Evolutionary conservation across 495 filamentous ascomycete species (phyloP), one percentile per base, ranked within the genome.

Genomic region (Talaromyces borbonicus): DNA sequence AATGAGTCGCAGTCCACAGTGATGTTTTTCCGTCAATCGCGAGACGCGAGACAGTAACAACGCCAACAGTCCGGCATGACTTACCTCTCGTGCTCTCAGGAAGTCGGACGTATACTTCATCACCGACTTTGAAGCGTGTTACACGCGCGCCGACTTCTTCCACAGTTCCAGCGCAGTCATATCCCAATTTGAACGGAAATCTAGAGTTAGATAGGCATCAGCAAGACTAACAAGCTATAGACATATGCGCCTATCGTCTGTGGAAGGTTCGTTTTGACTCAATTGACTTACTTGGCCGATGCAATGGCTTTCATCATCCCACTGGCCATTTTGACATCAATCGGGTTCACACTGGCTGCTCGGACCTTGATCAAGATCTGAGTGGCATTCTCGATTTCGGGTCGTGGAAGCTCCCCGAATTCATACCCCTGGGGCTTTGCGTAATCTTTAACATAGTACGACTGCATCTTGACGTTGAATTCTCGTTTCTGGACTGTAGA

Each of bases 141-240:
- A 72, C 66, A 1, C 50, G 35, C 2, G 61, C 55, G 16, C 77
- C 77, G 24, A 68, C 41, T 1, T 62, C 61, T 15, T 66, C 66
- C 27, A 80, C 67, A 6, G 69, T 78, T 8, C 78, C 77, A 8
- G 68, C 50, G 24, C 74, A 75, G 59, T 82, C 78, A 54, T 82
- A 78, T 0, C 43, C 43, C 5, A 46, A 15, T 22, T 46, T 46
- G 16, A 35, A 46, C 18, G 43, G 43, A 14, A 46, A 46, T 8
- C 43, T 46, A 5, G 22, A 41, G 18, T 29, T 11, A 11, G 6
- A 20, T 38, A 8, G 12, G 15, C 19, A 20, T 38, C 35, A 38
- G 22, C 9, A 11, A n/a, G n/a, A n/a, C n/a, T n/a, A n/a, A n/a
- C n/a, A n/a, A n/a, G n/a, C n/a, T n/a, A n/a, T n/a, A n/a, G n/a